Percentiles rank a stretch among this genome's conserved stretches.
Evolutionary conservation across 129 eudicot genomes (phyloP).

Genomic region (Helianthus tuberosus): DNA sequence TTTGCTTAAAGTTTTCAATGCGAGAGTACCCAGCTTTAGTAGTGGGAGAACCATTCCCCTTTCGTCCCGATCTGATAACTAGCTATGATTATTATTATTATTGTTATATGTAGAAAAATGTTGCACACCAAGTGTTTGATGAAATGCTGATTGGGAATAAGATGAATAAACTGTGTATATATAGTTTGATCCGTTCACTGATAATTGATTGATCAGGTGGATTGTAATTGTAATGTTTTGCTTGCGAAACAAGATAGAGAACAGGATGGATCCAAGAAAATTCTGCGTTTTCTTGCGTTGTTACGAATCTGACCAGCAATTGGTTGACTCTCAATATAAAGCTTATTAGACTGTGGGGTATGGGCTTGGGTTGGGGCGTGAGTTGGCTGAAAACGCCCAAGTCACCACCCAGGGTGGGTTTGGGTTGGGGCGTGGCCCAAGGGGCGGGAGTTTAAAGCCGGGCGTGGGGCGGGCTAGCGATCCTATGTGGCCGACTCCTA

Average conservation of each 20-base stretch:
- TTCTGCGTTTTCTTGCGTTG: constrained; percentile 5
- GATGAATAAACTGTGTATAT: constrained; percentile 10
- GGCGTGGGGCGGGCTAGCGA: too few species aligned
- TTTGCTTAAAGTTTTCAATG: constrained; percentile 75
- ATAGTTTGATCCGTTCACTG: background rate
- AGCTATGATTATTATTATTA: background rate
- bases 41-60: constrained; percentile 62
- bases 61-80: constrained; percentile 14
- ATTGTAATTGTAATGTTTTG: constrained; percentile 1
- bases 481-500: too few species aligned
- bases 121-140: constrained; percentile 35
- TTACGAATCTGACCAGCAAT: background rate
- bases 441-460: too few species aligned
- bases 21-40: constrained; percentile 84
- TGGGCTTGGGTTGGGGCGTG: too few species aligned
- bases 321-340: background rate
- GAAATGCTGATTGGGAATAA: background rate
- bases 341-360: too few species aligned
- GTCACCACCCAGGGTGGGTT: too few species aligned
- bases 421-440: too few species aligned
- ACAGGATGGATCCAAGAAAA: background rate
- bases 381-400: too few species aligned
- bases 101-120: background rate
- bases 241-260: constrained; percentile 22
- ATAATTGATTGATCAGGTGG: constrained; percentile 5